Evolutionary conservation across 495 filamentous ascomycete species (phyloP).

Genomic region (Eremomyces bilateralis): DNA sequence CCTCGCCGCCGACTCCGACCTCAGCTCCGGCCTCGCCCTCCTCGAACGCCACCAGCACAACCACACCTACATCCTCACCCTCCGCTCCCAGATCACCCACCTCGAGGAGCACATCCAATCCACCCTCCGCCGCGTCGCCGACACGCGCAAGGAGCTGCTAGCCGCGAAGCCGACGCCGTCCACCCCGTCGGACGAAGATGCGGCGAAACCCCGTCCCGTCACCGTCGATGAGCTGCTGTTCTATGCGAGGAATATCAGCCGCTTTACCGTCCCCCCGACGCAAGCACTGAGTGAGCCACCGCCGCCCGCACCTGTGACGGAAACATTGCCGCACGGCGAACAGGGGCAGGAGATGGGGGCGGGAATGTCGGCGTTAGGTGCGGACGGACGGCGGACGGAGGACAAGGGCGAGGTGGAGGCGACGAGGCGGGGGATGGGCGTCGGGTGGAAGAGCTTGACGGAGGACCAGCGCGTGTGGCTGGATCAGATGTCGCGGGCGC

Average conservation of each 20-base stretch:
- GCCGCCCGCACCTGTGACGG: not conserved
- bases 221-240: slow-evolving; percentile 42
- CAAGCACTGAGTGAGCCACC: not conserved
- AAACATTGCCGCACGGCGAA: not conserved
- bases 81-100: slow-evolving; percentile 33
- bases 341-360: slow-evolving; percentile 3
- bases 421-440: too few relatives aligned
- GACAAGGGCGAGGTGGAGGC: too few relatives aligned
- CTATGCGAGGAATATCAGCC: slow-evolving; percentile 52
- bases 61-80: slow-evolving; percentile 34
- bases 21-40: slow-evolving; percentile 35
- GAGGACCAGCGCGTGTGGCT: slow-evolving; percentile 23
- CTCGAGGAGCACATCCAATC: slow-evolving; percentile 41
- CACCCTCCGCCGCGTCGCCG: slow-evolving; percentile 35
- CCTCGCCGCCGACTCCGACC: slow-evolving; percentile 40
- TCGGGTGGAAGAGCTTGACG: slow-evolving; percentile 7
- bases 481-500: slow-evolving; percentile 25
- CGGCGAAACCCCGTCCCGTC: slow-evolving; percentile 20
- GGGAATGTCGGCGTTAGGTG: slow-evolving; percentile 8
- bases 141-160: slow-evolving; percentile 43
- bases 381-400: slow-evolving; percentile 4
- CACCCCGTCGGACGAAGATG: slow-evolving; percentile 15
- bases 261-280: slow-evolving; percentile 46
- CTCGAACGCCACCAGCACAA: slow-evolving; percentile 50
- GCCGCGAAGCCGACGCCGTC: slow-evolving; percentile 28